These are phyloP conservation scores for Plasmopara halstedii DNA, from an alignment of 352 stramenopile species.

Conservation along the genomic window DNA sequence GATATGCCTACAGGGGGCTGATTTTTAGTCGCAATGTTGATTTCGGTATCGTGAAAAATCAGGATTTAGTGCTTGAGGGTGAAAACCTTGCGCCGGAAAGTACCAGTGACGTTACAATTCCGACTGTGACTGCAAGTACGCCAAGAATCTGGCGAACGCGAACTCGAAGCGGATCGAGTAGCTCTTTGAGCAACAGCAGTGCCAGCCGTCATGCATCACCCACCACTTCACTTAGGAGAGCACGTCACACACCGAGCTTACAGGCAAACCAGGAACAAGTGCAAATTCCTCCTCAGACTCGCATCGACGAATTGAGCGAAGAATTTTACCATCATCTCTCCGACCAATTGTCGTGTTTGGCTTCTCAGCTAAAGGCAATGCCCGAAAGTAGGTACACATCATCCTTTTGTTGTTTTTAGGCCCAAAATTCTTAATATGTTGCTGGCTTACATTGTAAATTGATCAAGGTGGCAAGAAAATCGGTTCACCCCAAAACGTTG, in stretches of 20 bases:
- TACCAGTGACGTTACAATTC: slow-evolving; percentile 13
- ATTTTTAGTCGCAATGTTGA: slow-evolving; percentile 63
- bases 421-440: not conserved
- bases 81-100: slow-evolving; percentile 10
- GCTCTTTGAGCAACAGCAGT: slow-evolving; percentile 27
- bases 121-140: slow-evolving; percentile 21
- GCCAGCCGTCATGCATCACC: slow-evolving; percentile 33
- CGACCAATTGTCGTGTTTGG: slow-evolving; percentile 32
- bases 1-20: slow-evolving; percentile 66
- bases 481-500: slow-evolving; percentile 17
- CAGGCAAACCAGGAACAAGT: slow-evolving; percentile 64
- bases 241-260: slow-evolving; percentile 27
- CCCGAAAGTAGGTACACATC: slow-evolving; percentile 3
- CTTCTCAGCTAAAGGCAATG: slow-evolving; percentile 9
- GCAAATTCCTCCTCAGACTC: slow-evolving; percentile 42
- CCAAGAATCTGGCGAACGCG: slow-evolving; percentile 40
- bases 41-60: slow-evolving; percentile 66
- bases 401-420: not conserved
- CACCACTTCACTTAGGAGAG: slow-evolving; percentile 16
- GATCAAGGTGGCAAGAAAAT: slow-evolving; percentile 10
- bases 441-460: slow-evolving; percentile 1
- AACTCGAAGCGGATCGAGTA: slow-evolving; percentile 38
- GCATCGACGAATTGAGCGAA: slow-evolving; percentile 47
- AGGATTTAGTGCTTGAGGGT: slow-evolving; percentile 39
- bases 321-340: slow-evolving; percentile 60